Evolutionary conservation across 495 filamentous ascomycete genomes (phyloP), one percentile per base, ranked within the genome.

Genomic region (Penicillium verhagenii): DNA sequence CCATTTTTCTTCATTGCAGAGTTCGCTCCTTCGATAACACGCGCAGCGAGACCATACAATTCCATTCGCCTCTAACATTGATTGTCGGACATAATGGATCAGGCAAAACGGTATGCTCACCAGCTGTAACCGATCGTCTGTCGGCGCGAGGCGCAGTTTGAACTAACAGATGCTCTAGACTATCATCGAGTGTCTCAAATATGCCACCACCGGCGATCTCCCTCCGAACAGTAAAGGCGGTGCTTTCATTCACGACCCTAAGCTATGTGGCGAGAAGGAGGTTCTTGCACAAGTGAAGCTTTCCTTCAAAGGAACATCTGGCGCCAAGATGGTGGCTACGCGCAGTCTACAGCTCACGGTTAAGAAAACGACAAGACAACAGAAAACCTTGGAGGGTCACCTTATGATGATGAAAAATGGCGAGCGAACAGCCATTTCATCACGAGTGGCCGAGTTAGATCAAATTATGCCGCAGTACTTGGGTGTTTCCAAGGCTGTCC

Each of bases 131-230:
- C 6, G 6, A 48, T 16, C 16, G 18, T 21, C 33, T 39, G n/a
- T 35, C 46, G 4, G 18, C 4, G 18, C 46, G 23, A 10, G 2
- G 16, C 13, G 19, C 3, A 47, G 23, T n/a, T n/a, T n/a, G n/a
- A n/a, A 33, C 63, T 68, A 18, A 68, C 55, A 39, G 3, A n/a
- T n/a, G n/a, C 8, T 14, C 46, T 58, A 87, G 82, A 97, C 95
- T 42, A 96, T 98, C 68, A 97, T 98, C 73, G 94, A 98, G 70
- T 96, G 94, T 66, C 91, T 98, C 61, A 97, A 97, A 67, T 98
- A 96, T 87, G 92, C 88, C 40, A 96, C 95, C 28, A 97, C 92
- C 11, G 94, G 94, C 47, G 88, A 96, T 56, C 80, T 96, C 2
- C 94, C 94, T 21, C 92, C 92, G 24, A 96, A 96, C 75, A 94